phyloP scores from a whole-genome alignment of 768 basidiomycete genomes.

The Lenzites betulinus region DNA sequence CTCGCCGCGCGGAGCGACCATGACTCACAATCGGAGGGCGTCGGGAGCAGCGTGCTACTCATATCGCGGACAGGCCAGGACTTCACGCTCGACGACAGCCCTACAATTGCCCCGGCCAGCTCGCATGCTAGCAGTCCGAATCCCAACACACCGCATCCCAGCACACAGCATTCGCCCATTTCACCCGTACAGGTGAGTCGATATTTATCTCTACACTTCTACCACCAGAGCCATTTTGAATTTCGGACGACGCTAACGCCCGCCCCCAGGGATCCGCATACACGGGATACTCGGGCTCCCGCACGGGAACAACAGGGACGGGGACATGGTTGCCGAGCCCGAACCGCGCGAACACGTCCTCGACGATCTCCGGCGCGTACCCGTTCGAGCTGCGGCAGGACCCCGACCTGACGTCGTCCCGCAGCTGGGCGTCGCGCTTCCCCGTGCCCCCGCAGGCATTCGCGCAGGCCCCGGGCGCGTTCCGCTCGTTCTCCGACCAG shows the following conservation, averaged over 20 bases:
- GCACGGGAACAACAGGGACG: not conserved
- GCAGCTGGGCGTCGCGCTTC: constrained; percentile 15
- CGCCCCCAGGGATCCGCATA: not conserved
- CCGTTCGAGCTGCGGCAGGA: constrained; percentile 20
- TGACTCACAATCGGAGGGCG: not conserved
- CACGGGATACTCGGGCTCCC: constrained; percentile 3
- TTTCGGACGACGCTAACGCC: not conserved
- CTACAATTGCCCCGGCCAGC: not conserved
- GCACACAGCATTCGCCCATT: not conserved
- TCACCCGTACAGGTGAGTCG: constrained; percentile 3
- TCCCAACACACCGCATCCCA: no score
- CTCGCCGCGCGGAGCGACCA: not conserved
- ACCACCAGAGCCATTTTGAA: not conserved
- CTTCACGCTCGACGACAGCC: constrained; percentile 10
- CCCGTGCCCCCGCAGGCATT: constrained; percentile 12
- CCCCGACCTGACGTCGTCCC: constrained; percentile 13
- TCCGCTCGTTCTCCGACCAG: not conserved
- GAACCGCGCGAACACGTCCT: constrained; percentile 17
- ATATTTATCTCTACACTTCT: not conserved
- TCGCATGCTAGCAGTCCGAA: not conserved
- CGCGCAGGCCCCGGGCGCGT: not conserved
- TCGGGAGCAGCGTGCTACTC: constrained; percentile 10
- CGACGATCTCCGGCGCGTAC: constrained; percentile 18
- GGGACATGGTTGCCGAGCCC: constrained; percentile 10
- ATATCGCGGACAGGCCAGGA: constrained; percentile 17